Conservation (phyloP, 768 basidiomycete species). For the Mrakia gelida region DNA sequence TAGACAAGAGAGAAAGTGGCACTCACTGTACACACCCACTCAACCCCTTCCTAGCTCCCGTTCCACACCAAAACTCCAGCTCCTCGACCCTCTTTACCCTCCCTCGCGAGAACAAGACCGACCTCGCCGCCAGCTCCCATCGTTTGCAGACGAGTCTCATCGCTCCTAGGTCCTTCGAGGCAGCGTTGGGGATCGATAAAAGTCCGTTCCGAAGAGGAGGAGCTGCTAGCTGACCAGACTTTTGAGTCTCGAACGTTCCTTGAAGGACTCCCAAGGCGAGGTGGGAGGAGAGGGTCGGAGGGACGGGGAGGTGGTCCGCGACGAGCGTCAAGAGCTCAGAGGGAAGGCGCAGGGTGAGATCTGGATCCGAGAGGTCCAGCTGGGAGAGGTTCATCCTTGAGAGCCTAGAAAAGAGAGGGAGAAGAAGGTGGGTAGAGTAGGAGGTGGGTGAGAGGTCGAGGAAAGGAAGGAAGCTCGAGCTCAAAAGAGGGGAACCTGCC, state of each 20-base stretch:
- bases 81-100: conserved; percentile 5
- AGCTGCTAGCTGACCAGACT: not conserved
- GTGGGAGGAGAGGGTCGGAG: conserved; percentile 2
- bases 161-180: not conserved
- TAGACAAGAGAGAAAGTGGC: not conserved
- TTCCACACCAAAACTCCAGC: conserved; percentile 8
- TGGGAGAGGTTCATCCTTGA: not conserved
- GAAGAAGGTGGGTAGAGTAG: not conserved
- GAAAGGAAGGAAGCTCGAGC: too few relatives aligned
- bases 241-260: conserved; percentile 3
- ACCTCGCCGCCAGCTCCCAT: not conserved
- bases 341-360: not conserved
- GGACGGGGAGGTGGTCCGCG: not conserved
- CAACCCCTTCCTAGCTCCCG: not conserved
- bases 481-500: too few relatives aligned
- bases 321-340: not conserved
- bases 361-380: not conserved
- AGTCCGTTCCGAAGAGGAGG: not conserved
- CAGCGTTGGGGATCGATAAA: not conserved
- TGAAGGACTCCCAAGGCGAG: conserved; percentile 1
- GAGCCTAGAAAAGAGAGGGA: not conserved
- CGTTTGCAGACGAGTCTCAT: conserved; percentile 3
- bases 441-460: not conserved
- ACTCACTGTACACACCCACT: conserved; percentile 7
- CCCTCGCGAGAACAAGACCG: not conserved